Conservation (phyloP, 345 rosid species). For the Euphorbia pulcherrima region DNA sequence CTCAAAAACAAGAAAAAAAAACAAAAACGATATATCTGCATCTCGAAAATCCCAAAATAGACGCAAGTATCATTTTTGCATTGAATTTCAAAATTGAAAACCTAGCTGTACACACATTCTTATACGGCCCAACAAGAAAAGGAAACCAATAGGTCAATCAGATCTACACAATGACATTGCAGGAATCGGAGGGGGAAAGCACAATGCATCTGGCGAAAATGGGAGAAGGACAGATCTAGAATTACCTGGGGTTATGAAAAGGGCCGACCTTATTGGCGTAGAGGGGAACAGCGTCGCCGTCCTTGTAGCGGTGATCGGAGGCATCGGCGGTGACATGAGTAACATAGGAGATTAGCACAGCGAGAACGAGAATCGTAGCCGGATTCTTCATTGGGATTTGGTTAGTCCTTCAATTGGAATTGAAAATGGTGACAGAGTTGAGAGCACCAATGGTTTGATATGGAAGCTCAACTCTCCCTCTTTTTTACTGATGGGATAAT, state of each 20-base stretch:
- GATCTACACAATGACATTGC: not conserved
- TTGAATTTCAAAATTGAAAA: not conserved
- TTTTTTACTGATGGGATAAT: no score
- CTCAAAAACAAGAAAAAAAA: not conserved
- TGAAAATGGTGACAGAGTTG: not conserved
- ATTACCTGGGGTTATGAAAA: constrained; percentile 73
- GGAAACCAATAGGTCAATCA: not conserved
- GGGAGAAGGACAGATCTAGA: not conserved
- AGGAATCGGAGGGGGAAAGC: not conserved
- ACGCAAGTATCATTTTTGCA: no score
- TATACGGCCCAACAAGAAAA: not conserved
- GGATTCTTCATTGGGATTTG: not conserved
- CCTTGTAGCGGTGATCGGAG: constrained; percentile 67
- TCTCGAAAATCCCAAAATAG: not conserved
- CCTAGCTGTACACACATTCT: not conserved
- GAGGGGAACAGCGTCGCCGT: constrained; percentile 60
- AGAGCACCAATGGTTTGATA: no score
- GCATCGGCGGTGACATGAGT: constrained; percentile 51
- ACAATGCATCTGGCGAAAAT: not conserved
- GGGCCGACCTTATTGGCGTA: constrained; percentile 87
- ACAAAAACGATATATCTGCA: not conserved
- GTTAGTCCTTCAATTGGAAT: not conserved
- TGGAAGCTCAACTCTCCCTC: no score
- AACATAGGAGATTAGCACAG: constrained; percentile 31
- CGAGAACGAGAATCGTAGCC: constrained; percentile 31